These are phyloP conservation scores for Aspergillus sp. DNA, from an alignment of 2,329 filamentous ascomycete species.

Conservation along the genomic window DNA sequence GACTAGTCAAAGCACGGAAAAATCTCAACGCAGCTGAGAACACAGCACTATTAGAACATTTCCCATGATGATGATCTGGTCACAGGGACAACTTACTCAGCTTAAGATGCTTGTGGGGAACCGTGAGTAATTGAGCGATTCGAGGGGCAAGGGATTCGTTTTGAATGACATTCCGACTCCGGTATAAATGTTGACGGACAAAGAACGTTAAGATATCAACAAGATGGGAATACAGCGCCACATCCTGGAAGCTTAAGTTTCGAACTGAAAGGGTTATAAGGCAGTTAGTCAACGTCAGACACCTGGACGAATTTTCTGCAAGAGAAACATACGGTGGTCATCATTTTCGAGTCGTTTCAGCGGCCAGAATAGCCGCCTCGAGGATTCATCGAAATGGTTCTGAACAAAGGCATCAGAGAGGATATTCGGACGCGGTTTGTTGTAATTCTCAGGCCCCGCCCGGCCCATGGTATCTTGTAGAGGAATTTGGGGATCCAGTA, in stretches of 20 bases:
- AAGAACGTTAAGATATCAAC: slow-evolving; percentile 95
- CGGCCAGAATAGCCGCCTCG: slow-evolving; percentile 81
- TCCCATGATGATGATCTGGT: neutral
- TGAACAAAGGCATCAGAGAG: slow-evolving; percentile 84
- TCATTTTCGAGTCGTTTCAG: slow-evolving; percentile 76
- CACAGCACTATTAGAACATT: slow-evolving; percentile 1
- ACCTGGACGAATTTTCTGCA: neutral
- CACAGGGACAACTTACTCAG: slow-evolving; percentile 63
- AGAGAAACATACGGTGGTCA: slow-evolving; percentile 49
- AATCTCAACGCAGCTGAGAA: slow-evolving; percentile 80
- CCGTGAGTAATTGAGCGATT: slow-evolving; percentile 78
- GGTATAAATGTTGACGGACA: slow-evolving; percentile 81
- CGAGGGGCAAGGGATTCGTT: slow-evolving; percentile 75
- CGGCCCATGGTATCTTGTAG: slow-evolving; percentile 61
- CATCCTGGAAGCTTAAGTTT: slow-evolving; percentile 76
- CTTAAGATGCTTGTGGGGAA: slow-evolving; percentile 88
- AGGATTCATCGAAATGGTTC: slow-evolving; percentile 86
- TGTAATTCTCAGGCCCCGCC: slow-evolving; percentile 67
- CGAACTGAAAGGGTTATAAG: slow-evolving; percentile 52
- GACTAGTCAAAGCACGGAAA: slow-evolving; percentile 79
- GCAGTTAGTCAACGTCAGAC: slow-evolving; percentile 8
- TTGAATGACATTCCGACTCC: slow-evolving; percentile 86
- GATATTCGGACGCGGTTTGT: slow-evolving; percentile 66
- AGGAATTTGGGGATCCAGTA: slow-evolving; percentile 73
- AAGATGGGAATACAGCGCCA: slow-evolving; percentile 86